Evolutionary conservation across 2,329 filamentous ascomycete genomes (phyloP), one percentile per base, ranked within the genome.

Genomic region (Pseudocercospora ulei): DNA sequence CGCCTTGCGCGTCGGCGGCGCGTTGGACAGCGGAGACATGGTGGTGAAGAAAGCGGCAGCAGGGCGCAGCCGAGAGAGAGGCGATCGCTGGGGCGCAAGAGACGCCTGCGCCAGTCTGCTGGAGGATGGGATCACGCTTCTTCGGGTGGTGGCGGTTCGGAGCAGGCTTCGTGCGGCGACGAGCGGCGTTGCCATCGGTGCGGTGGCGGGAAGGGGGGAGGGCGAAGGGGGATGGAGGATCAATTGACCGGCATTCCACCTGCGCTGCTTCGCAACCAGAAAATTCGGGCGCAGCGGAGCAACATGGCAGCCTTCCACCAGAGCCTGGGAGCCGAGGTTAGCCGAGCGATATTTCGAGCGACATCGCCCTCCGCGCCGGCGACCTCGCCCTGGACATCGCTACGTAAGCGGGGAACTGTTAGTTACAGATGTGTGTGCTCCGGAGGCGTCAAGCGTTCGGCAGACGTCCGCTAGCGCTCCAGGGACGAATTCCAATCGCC

Each of bases 81-180:
- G 37, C 29, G 42, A 34, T 29, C 38, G 25, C 11, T 43, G 43
- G 14, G 29, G 27, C 31, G 20, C 25, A 38, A 44, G 40, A 33
- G 47, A 39, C 38, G 45, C 43, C 36, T 50, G 52, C 12, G 46
- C 44, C 38, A 50, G 44, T 48, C 44, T 49, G 42, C 49, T 35
- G 27, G 45, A 50, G 48, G 31, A n/a, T n/a, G n/a, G 52, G 45
- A 39, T 40, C 35, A 57, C 37, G 48, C 49, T 53, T 47, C 52
- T n/a, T n/a, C n/a, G n/a, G n/a, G n/a, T 51, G 40, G 53, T 43
- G 31, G 52, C 47, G 33, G 52, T 53, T 46, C 54, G 44, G 52
- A 56, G 51, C 50, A 57, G 42, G 48, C 48, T 55, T 34, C 56
- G 68, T 65, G 59, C 65, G 14, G 55, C 55, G 22, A 65, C 57